Evolutionary conservation across 2,329 filamentous ascomycete genomes (phyloP).

Genomic region (Fusarium aywerte): DNA sequence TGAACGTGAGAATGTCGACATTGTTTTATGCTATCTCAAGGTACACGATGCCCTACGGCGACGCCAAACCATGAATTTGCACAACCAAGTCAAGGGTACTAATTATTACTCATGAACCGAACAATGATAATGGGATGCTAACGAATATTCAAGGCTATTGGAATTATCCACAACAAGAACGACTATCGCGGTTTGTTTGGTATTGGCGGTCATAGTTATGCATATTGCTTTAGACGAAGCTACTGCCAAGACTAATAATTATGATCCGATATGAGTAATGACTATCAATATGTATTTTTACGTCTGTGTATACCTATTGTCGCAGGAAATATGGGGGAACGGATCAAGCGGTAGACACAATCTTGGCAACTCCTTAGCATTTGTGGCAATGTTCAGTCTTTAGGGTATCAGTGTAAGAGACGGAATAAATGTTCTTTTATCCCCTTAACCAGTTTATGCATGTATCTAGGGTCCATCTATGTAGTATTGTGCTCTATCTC

Average conservation of each 20-base stretch:
- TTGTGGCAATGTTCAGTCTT: neutral
- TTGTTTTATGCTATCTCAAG: neutral
- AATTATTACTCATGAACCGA: neutral
- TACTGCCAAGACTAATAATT: neutral
- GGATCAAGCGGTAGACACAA: neutral
- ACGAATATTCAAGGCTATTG: neutral
- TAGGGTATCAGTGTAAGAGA: neutral
- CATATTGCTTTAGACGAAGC: neutral
- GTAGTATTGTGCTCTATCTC: neutral
- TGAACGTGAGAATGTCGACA: neutral
- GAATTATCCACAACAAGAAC: constrained; percentile 2
- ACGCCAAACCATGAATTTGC: neutral
- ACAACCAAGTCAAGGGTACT: constrained; percentile 1
- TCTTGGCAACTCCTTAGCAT: neutral
- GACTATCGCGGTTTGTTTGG: constrained; percentile 1
- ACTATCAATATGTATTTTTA: neutral
- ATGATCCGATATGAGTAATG: neutral
- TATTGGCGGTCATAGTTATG: neutral
- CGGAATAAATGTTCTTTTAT: neutral
- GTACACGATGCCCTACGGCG: neutral
- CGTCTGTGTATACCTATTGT: too few relatives aligned
- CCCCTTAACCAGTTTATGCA: neutral
- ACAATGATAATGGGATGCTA: too few relatives aligned
- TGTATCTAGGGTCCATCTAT: neutral
- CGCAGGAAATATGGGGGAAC: neutral